phyloP scores from a whole-genome alignment of 2,329 filamentous ascomycete species.

The Xylariales sp. region DNA sequence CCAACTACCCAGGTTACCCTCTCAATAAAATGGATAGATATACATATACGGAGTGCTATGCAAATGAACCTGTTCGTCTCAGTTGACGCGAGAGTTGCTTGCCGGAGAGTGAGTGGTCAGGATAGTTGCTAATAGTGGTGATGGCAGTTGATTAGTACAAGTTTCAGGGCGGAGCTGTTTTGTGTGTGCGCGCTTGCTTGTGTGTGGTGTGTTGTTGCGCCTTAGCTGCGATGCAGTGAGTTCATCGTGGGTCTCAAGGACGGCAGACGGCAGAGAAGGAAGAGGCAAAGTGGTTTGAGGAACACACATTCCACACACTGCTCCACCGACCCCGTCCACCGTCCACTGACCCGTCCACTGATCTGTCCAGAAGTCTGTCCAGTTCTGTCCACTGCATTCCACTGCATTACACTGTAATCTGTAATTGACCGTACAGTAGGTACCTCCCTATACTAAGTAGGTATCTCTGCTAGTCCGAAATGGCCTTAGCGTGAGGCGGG shows the following conservation, averaged over 20 bases:
- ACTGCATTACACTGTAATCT: background rate
- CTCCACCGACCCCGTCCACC: background rate
- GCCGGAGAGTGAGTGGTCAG: background rate
- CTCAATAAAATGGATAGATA: background rate
- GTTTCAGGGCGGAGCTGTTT: constrained; percentile 22
- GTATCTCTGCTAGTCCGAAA: constrained; percentile 25
- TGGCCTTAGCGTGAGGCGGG: constrained; percentile 45
- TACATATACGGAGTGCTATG: background rate
- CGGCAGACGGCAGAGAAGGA: constrained; percentile 27
- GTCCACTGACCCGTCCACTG: too few species aligned
- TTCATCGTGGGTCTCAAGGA: constrained; percentile 25
- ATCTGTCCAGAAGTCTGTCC: too few species aligned
- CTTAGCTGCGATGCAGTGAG: constrained; percentile 24
- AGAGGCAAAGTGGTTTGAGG: constrained; percentile 24
- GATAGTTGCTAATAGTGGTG: background rate
- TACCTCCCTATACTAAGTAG: too few species aligned
- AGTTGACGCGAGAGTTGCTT: constrained; percentile 17
- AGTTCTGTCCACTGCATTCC: too few species aligned
- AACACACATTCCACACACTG: background rate
- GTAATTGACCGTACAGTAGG: background rate
- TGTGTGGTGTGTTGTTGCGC: constrained; percentile 9
- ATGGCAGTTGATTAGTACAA: constrained; percentile 13
- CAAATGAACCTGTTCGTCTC: constrained; percentile 14
- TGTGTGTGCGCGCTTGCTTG: background rate
- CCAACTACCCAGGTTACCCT: background rate